Evolutionary conservation across 352 stramenopile genomes (phyloP), one percentile per base, ranked within the genome.

Genomic region (Globisporangium barbulae): DNA sequence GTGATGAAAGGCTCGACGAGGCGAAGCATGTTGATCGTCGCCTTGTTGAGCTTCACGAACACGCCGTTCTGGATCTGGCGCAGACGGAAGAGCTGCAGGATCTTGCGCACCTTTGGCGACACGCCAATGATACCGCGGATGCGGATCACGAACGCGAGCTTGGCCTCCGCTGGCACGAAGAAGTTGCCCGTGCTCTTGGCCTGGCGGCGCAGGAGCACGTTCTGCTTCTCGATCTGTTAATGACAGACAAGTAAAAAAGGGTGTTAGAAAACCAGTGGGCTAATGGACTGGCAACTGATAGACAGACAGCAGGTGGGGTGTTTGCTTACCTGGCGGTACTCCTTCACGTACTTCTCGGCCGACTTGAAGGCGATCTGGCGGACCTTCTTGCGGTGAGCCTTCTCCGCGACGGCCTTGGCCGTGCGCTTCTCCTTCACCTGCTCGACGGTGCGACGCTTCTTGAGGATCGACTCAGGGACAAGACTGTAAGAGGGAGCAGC

Each of bases 51-150:
- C 81, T 98, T 98, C 39, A 99, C 90, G 82, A 99, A 99, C 50
- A 98, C 97, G 61, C 96, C 96, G 83, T 99, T 99, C 93, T 99
- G 95, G 87, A 99, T 98, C 88, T 99, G 98, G 71, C 97, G 96
- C 67, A 99, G 92, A 89, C 98, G 96, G 75, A 99, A 97, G 28
- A 99, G 90, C 82, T 99, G 97, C 85, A 99, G 86, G 71, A 99
- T 98, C 91, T 99, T 99, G 84, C 88, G 88, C 25, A 94, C 86
- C 83, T 96, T 96, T 25, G 88, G 88, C 64, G 88, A 94, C 63
- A 96, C 86, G 61, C 88, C 88, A 58, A 96, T 99, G 88, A 98
- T 99, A 99, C 98, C 98, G 62, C 97, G 94, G 73, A 99, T 99
- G 76, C 98, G 96, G 70, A 99, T 94, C 65, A 99, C 97, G 64